A percentile compares a stretch with the other conserved stretches of the same genome.
Evolutionary conservation across 2,329 filamentous ascomycete species (phyloP).

Genomic region (Apiospora aurea): DNA sequence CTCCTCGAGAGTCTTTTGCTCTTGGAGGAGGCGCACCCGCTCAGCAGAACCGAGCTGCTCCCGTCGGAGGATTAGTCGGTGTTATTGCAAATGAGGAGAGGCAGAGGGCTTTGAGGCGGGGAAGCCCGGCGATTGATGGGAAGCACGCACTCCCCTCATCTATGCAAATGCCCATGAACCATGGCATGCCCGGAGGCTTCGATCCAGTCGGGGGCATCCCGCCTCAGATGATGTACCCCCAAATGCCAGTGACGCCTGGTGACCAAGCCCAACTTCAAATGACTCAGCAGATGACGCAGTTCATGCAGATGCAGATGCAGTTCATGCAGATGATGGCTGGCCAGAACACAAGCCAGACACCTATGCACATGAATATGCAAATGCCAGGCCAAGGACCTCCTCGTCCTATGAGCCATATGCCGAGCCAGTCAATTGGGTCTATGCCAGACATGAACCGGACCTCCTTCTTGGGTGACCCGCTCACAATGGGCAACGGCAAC

Average conservation of each 20-base stretch:
- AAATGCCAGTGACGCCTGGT: slow-evolving; percentile 57
- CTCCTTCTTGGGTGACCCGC: slow-evolving; percentile 40
- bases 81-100: slow-evolving; percentile 89
- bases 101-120: slow-evolving; percentile 77
- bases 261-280: slow-evolving; percentile 82
- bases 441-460: slow-evolving; percentile 43
- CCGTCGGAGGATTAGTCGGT: slow-evolving; percentile 82
- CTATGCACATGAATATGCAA: slow-evolving; percentile 23
- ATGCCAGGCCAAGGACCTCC: slow-evolving; percentile 34
- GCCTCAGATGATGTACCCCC: slow-evolving; percentile 57
- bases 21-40: slow-evolving; percentile 65
- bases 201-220: slow-evolving; percentile 60
- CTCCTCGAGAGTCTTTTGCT: slow-evolving; percentile 77
- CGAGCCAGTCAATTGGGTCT: slow-evolving; percentile 53
- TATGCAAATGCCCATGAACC: slow-evolving; percentile 42
- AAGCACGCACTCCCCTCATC: slow-evolving; percentile 46
- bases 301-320: slow-evolving; percentile 95
- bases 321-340: slow-evolving; percentile 84
- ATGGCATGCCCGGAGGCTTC: slow-evolving; percentile 47
- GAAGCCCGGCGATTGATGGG: slow-evolving; percentile 73
- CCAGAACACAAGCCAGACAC: slow-evolving; percentile 44
- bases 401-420: slow-evolving; percentile 47
- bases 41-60: slow-evolving; percentile 51
- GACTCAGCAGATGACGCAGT: slow-evolving; percentile 83
- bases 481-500: slow-evolving; percentile 37